Base-by-base conservation (phyloP, 1,139 yeast genomes). In the Saccharomyces hybrid region DNA sequence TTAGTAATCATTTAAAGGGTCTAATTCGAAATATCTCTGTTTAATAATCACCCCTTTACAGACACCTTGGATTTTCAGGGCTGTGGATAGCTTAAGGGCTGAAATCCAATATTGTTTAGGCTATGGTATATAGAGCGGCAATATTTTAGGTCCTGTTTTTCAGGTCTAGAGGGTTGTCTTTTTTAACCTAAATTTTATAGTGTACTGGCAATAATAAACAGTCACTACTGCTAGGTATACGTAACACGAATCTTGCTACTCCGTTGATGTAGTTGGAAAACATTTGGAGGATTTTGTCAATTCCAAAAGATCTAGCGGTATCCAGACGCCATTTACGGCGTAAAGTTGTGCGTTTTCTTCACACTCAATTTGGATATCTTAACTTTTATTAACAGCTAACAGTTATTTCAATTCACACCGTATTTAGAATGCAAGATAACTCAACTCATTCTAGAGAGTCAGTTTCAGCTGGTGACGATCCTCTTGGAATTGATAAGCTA, bases 401-500 rank as follows among this genome's bases (percentile, higher is more conserved):
- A 38, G 23, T 38, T 9, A 16, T 38, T 38, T 20, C 11, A 30
- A 5, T 13, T 11, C 5, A 5, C n/a, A 5, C n/a, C 25, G 2
- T 9, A 16, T 38, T 38, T 16, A 38, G 25, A 38, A 38, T 38
- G 44, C 44, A 38, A 38, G n/a, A 38, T 13, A 16, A 38, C 7
- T 38, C 44, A 16, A 38, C n/a, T 38, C 44, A 38, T 38, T 38
- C 44, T 8, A 38, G 44, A 49, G 50, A 41, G 46, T 27, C 42
- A 28, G 34, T 6, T 20, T 23, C 50, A 2, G 27, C 47, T 50
- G 76, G 74, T 13, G 79, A 77, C 30, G 91, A 86, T 64, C 89
- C 90, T 0, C 72, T 86, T 30, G 81, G 83, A 27, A 75, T 86
- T 31, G 78, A 80, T 59, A 75, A 78, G 56, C 70, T 86, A 50